Evolutionary conservation across 192 early-diverging fungal species (phyloP).

Genomic region (Podila epicladia): DNA sequence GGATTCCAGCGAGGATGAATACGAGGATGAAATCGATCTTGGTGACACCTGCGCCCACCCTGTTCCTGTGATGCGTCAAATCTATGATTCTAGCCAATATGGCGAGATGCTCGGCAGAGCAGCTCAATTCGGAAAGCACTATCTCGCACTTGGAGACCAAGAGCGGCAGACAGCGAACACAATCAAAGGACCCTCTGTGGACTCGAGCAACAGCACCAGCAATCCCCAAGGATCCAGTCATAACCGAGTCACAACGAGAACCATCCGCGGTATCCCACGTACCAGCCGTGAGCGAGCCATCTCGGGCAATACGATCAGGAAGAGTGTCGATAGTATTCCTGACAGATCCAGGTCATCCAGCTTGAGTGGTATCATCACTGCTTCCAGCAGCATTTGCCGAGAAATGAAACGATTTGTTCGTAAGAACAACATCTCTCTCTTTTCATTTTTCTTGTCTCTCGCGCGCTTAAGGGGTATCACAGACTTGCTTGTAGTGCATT

Average conservation of each 20-base stretch:
- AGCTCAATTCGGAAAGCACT: not conserved
- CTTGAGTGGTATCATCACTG: too few relatives aligned
- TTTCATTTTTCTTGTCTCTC: too few relatives aligned
- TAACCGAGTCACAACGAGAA: too few relatives aligned
- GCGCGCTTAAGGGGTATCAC: too few relatives aligned
- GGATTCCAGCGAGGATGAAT: conserved; percentile 4
- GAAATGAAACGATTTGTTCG: too few relatives aligned
- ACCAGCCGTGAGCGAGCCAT: not conserved
- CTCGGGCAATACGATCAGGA: not conserved
- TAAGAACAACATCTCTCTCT: too few relatives aligned
- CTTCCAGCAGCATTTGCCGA: too few relatives aligned
- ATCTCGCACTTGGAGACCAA: not conserved
- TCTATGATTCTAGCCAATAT: not conserved
- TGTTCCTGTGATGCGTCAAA: conserved; percentile 4
- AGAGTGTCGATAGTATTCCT: not conserved
- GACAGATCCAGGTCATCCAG: not conserved
- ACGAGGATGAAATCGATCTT: not conserved
- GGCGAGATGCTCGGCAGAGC: conserved; percentile 6
- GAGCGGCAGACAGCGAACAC: not conserved
- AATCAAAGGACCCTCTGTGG: not conserved
- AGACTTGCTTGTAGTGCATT: too few relatives aligned
- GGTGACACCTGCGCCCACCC: not conserved
- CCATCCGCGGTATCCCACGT: too few relatives aligned
- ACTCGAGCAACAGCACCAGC: too few relatives aligned
- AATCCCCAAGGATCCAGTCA: too few relatives aligned